Conservation (phyloP, 2,329 filamentous ascomycete genomes). For the Diaporthe sp. region DNA sequence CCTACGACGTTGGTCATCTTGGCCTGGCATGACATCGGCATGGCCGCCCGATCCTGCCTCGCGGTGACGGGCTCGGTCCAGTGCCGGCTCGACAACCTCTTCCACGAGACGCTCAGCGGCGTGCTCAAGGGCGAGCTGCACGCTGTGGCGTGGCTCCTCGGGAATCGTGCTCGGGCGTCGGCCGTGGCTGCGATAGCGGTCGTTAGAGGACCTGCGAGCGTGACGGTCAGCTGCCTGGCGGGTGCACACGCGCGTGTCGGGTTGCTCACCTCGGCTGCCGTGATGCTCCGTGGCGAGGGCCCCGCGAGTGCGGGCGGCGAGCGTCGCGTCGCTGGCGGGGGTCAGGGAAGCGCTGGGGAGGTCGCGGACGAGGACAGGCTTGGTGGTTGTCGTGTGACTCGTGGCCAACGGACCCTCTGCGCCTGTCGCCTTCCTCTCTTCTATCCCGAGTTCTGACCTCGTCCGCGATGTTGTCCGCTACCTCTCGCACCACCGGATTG, state of each 20-base stretch:
- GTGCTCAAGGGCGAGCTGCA: constrained; percentile 34
- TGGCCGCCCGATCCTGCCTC: background rate
- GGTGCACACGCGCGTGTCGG: background rate
- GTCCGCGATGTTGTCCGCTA: constrained; percentile 19
- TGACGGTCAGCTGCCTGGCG: constrained; percentile 22
- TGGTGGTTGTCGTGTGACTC: background rate
- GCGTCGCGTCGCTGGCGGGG: constrained; percentile 23
- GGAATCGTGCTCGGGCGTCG: constrained; percentile 29
- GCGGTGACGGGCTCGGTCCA: background rate
- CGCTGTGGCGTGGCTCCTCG: constrained; percentile 27
- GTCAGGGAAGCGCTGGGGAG: background rate
- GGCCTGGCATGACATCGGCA: constrained; percentile 2
- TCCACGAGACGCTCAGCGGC: constrained; percentile 29
- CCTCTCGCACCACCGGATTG: constrained; percentile 25
- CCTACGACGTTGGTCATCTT: constrained; percentile 7
- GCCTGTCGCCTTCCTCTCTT: background rate
- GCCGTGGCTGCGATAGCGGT: constrained; percentile 5
- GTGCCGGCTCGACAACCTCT: constrained; percentile 11
- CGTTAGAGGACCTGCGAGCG: background rate
- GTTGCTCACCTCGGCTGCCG: constrained; percentile 21
- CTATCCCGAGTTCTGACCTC: constrained; percentile 1
- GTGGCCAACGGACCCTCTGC: background rate
- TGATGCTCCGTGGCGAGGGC: constrained; percentile 1
- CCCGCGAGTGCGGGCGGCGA: background rate
- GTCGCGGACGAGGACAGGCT: background rate